Evolutionary conservation across 371 early-diverging fungal species (phyloP).

Genomic region (Actinomortierella ambigua): DNA sequence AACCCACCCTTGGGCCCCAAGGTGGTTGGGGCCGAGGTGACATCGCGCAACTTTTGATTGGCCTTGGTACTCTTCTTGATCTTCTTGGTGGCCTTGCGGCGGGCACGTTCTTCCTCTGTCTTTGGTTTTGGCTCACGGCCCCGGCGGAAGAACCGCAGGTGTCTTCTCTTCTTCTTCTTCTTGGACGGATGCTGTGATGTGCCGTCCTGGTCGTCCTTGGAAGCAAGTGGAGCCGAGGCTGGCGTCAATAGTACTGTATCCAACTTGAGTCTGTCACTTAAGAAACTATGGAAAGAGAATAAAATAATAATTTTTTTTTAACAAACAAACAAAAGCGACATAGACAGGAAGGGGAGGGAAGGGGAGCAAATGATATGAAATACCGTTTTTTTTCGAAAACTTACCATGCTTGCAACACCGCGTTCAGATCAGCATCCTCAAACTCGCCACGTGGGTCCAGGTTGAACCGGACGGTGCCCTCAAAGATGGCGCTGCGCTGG

Average conservation of each 20-base stretch:
- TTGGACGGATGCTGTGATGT: too few relatives aligned
- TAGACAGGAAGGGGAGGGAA: too few relatives aligned
- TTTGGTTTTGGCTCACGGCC: slow-evolving; percentile 2
- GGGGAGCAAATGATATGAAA: too few relatives aligned
- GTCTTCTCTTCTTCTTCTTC: slow-evolving; percentile 10
- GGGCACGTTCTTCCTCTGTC: too few relatives aligned
- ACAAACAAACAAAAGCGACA: too few relatives aligned
- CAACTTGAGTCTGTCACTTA: slow-evolving; percentile 32
- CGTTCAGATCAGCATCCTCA: slow-evolving; percentile 41
- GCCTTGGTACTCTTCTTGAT: too few relatives aligned
- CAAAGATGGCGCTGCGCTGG: slow-evolving; percentile 39
- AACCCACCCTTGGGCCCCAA: too few relatives aligned
- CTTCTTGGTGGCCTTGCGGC: too few relatives aligned
- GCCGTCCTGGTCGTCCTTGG: neutral
- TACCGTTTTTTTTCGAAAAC: neutral
- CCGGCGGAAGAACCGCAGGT: slow-evolving; percentile 14
- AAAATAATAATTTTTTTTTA: neutral
- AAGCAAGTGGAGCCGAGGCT: slow-evolving; percentile 21
- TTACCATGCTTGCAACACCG: slow-evolving; percentile 27
- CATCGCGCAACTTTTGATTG: too few relatives aligned
- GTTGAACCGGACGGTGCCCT: slow-evolving; percentile 45
- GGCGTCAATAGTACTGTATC: slow-evolving; percentile 41
- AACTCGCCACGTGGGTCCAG: slow-evolving; percentile 37
- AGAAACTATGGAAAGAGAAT: slow-evolving; percentile 5
- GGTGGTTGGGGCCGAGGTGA: too few relatives aligned